phyloP scores from a whole-genome alignment of 2,329 filamentous ascomycete genomes.

The Epicoccum nigrum region DNA sequence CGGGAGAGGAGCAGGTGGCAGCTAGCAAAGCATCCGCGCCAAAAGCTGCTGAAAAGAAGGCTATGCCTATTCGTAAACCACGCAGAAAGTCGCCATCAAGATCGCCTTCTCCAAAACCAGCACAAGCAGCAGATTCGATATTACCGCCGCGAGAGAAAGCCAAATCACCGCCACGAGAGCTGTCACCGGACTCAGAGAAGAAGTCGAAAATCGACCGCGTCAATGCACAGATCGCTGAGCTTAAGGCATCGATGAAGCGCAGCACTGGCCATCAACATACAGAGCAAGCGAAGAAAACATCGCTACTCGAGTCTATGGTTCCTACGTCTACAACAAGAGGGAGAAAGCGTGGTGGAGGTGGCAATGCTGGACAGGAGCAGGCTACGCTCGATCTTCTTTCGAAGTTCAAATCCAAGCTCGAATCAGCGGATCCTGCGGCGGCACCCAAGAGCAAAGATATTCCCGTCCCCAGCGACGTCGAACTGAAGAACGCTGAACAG shows the following conservation, averaged over 20 bases:
- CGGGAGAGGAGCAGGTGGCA: slow-evolving; percentile 49
- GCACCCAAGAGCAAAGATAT: slow-evolving; percentile 44
- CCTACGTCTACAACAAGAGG: slow-evolving; percentile 73
- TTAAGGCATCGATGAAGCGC: slow-evolving; percentile 82
- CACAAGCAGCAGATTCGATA: slow-evolving; percentile 17
- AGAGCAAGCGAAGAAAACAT: slow-evolving; percentile 57
- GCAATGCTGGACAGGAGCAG: slow-evolving; percentile 56
- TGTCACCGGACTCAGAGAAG: slow-evolving; percentile 49
- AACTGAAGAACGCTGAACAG: slow-evolving; percentile 9
- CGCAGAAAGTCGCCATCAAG: slow-evolving; percentile 31
- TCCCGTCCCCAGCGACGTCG: slow-evolving; percentile 27
- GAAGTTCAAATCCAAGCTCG: slow-evolving; percentile 80
- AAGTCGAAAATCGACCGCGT: slow-evolving; percentile 66
- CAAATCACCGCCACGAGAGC: slow-evolving; percentile 41
- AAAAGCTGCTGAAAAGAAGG: slow-evolving; percentile 26
- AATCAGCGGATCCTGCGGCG: slow-evolving; percentile 43
- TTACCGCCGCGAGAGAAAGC: slow-evolving; percentile 26
- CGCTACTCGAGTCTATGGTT: slow-evolving; percentile 74
- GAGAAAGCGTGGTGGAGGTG: slow-evolving; percentile 70
- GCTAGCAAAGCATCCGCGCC: slow-evolving; percentile 32
- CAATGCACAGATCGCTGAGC: slow-evolving; percentile 78
- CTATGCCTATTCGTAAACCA: slow-evolving; percentile 44
- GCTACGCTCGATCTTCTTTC: slow-evolving; percentile 72
- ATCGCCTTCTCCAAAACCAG: slow-evolving; percentile 32
- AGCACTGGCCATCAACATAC: slow-evolving; percentile 49